Conservation (phyloP, 1,284 basidiomycete species). For the Abortiporus biennis region DNA sequence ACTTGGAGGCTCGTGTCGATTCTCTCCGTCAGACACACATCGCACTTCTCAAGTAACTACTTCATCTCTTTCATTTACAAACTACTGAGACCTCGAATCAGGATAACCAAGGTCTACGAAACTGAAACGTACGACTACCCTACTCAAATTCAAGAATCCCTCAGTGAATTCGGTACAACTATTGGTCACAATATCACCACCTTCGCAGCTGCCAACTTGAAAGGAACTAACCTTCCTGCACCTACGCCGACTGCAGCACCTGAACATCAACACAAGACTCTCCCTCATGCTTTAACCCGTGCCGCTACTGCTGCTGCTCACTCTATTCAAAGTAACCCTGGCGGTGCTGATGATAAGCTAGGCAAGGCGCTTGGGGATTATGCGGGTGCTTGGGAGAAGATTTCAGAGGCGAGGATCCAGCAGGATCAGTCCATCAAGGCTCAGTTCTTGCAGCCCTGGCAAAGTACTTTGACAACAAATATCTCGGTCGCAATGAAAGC, state of each 20-base stretch:
- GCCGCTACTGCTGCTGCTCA: slow-evolving; percentile 71
- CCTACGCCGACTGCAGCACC: slow-evolving; percentile 59
- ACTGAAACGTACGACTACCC: slow-evolving; percentile 88
- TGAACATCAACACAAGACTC: slow-evolving; percentile 79
- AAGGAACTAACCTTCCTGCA: slow-evolving; percentile 82
- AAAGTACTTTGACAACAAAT: slow-evolving; percentile 75
- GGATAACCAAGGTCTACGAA: slow-evolving; percentile 84
- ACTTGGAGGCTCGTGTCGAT: slow-evolving; percentile 93
- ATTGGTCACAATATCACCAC: slow-evolving; percentile 77
- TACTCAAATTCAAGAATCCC: slow-evolving; percentile 69
- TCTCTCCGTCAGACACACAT: slow-evolving; percentile 81
- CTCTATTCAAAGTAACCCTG: slow-evolving; percentile 35
- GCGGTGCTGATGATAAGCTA: slow-evolving; percentile 57
- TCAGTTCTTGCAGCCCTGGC: slow-evolving; percentile 89
- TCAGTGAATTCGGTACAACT: slow-evolving; percentile 65
- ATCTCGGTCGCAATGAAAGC: slow-evolving; percentile 89
- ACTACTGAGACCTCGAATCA: slow-evolving; percentile 25
- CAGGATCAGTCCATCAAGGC: slow-evolving; percentile 77
- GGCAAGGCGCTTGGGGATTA: slow-evolving; percentile 77
- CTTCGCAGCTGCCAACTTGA: slow-evolving; percentile 86
- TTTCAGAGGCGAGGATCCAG: slow-evolving; percentile 77
- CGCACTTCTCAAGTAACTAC: slow-evolving; percentile 68
- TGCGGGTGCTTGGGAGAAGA: slow-evolving; percentile 81
- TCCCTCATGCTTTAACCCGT: slow-evolving; percentile 89
- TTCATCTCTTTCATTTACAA: background rate